Conservation (phyloP, 1,284 basidiomycete species). For the Pseudozyma sp. region DNA sequence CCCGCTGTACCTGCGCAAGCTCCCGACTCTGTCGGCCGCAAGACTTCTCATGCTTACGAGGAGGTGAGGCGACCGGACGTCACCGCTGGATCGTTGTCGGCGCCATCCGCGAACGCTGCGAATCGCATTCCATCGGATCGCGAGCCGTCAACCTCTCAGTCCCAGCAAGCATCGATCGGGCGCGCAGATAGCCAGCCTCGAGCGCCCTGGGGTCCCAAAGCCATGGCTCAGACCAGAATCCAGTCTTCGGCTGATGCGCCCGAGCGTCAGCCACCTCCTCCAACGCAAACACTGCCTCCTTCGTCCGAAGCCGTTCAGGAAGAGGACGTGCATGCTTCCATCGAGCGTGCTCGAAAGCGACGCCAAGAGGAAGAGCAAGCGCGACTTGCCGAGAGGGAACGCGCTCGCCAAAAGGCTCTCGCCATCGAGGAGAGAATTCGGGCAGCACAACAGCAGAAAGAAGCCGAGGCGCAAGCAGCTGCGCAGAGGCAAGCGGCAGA, state of each 20-base stretch:
- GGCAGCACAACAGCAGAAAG: constrained; percentile 51
- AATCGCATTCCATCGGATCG: not conserved
- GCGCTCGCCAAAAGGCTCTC: constrained; percentile 61
- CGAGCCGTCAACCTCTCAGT: constrained; percentile 8
- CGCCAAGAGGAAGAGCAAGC: constrained; percentile 63
- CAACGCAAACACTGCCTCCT: constrained; percentile 1
- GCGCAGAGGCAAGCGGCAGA: constrained; percentile 27
- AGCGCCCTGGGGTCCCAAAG: constrained; percentile 39
- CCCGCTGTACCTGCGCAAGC: constrained; percentile 15
- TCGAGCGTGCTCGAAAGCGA: constrained; percentile 64
- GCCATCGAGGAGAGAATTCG: constrained; percentile 60
- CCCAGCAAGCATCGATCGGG: constrained; percentile 4
- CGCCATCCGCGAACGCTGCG: not conserved
- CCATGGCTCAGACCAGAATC: constrained; percentile 18
- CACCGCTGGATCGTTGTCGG: constrained; percentile 1
- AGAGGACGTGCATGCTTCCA: constrained; percentile 61
- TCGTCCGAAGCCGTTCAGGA: constrained; percentile 12
- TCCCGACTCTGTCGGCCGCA: constrained; percentile 18
- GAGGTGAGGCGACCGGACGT: constrained; percentile 23
- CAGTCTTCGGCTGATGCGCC: constrained; percentile 1
- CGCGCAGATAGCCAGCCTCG: constrained; percentile 7
- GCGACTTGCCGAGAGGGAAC: constrained; percentile 57
- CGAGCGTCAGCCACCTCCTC: not conserved
- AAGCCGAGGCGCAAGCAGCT: constrained; percentile 34
- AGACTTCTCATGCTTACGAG: constrained; percentile 28